Conservation (phyloP, 352 stramenopile species). For the Phytopythium oedochilum region DNA sequence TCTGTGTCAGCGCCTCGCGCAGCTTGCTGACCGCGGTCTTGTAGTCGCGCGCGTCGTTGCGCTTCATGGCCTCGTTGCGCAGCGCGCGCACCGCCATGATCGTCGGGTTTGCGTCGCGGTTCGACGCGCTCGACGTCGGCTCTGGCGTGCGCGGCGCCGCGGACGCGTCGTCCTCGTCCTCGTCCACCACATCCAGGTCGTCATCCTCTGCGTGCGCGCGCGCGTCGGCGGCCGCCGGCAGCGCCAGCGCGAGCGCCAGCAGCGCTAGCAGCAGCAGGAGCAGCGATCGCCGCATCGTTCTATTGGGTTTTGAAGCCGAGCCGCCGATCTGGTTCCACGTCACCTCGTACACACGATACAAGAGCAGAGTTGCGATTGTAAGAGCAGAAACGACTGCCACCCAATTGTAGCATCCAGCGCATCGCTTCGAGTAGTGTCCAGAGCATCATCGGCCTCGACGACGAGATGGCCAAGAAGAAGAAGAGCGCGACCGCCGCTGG, state of each 20-base stretch:
- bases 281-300: not conserved
- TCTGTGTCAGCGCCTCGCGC: constrained; percentile 54
- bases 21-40: constrained; percentile 47
- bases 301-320: not conserved
- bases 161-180: not conserved
- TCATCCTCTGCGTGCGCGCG: not conserved
- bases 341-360: not conserved
- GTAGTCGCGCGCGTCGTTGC: constrained; percentile 63
- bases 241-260: constrained; percentile 22
- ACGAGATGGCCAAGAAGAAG: constrained; percentile 42
- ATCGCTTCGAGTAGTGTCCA: no score
- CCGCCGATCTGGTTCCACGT: constrained; percentile 2
- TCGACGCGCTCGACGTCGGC: constrained; percentile 19
- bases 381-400: not conserved
- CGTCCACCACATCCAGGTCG: constrained; percentile 1
- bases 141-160: constrained; percentile 8
- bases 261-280: constrained; percentile 1
- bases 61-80: constrained; percentile 70
- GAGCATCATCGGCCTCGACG: not conserved
- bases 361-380: no score
- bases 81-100: constrained; percentile 62
- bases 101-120: constrained; percentile 51
- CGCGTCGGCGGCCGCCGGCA: constrained; percentile 1
- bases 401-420: no score
- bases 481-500: constrained; percentile 12